These are phyloP conservation scores for Cucumis cinereus DNA, from an alignment of 306 rosid species.

Conservation along the genomic window DNA sequence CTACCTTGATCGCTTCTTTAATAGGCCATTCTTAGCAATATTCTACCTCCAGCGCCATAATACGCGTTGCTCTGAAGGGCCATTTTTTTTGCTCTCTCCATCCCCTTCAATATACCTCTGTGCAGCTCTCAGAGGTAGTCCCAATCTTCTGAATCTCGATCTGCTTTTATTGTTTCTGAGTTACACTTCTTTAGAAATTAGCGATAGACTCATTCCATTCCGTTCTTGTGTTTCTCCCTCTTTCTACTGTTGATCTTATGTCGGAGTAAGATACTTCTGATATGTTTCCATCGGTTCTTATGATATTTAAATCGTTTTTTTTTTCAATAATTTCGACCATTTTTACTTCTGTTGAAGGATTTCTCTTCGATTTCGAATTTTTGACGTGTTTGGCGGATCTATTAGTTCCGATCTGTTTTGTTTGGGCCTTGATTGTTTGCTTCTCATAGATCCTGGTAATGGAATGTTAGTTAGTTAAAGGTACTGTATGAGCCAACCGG, in stretches of 20 bases:
- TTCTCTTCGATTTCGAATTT: neutral
- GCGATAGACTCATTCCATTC: neutral
- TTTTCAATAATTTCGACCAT: neutral
- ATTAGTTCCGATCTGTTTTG: slow-evolving; percentile 3
- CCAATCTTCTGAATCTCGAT: neutral
- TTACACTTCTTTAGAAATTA: neutral
- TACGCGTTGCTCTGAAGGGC: neutral
- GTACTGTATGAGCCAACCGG: neutral
- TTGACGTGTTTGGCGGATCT: neutral
- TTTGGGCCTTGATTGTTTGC: neutral
- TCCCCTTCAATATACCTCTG: neutral
- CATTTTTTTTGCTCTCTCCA: neutral
- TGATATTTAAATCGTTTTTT: neutral
- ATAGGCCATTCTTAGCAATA: neutral
- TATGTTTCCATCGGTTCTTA: neutral
- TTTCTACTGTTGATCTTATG: neutral
- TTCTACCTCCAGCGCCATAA: neutral
- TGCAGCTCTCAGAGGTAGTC: neutral
- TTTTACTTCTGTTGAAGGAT: neutral
- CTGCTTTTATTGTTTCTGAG: neutral
- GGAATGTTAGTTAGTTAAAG: neutral
- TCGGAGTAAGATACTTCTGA: neutral
- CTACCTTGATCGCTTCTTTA: neutral
- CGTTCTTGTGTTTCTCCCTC: neutral
- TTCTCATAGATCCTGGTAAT: neutral